phyloP scores from a whole-genome alignment of 177 flowering plant species.

The Tripterygium wilfordii region DNA sequence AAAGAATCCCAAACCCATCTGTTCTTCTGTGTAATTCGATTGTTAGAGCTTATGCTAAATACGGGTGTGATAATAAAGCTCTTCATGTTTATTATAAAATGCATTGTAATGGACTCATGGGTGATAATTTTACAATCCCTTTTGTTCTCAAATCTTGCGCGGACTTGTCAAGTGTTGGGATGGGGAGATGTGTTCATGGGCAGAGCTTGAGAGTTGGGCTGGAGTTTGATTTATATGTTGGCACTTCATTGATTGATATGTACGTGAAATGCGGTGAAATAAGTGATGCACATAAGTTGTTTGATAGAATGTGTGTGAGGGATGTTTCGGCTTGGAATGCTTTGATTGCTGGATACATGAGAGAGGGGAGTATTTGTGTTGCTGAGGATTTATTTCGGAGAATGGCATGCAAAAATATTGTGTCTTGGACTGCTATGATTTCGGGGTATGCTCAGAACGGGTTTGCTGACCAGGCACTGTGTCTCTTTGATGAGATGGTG shows the following conservation, averaged over 20 bases:
- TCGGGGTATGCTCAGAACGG: slow-evolving; percentile 54
- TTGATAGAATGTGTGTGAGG: slow-evolving; percentile 31
- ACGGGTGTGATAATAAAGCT: slow-evolving; percentile 16
- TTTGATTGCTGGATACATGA: slow-evolving; percentile 43
- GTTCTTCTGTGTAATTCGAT: slow-evolving; percentile 35
- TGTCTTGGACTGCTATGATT: slow-evolving; percentile 54
- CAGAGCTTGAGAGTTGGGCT: slow-evolving; percentile 29
- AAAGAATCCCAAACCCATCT: slow-evolving; percentile 13
- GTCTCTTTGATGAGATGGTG: slow-evolving; percentile 36
- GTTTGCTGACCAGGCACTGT: slow-evolving; percentile 26
- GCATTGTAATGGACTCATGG: slow-evolving; percentile 19
- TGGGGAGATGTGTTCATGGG: slow-evolving; percentile 35
- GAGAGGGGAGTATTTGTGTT: slow-evolving; percentile 15
- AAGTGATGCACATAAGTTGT: slow-evolving; percentile 16
- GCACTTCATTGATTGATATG: slow-evolving; percentile 35
- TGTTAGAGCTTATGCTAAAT: slow-evolving; percentile 30
- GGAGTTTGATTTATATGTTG: slow-evolving; percentile 37
- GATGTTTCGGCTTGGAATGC: slow-evolving; percentile 48
- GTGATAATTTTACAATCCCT: slow-evolving; percentile 43
- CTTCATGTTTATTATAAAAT: slow-evolving; percentile 14
- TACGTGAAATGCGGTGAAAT: slow-evolving; percentile 26
- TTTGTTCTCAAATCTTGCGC: slow-evolving; percentile 41
- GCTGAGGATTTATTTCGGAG: slow-evolving; percentile 27
- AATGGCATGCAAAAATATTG: slow-evolving; percentile 27
- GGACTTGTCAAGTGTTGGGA: slow-evolving; percentile 9